Conservation (phyloP, 208 protist genomes). For the Crithidia mellificae region DNA sequence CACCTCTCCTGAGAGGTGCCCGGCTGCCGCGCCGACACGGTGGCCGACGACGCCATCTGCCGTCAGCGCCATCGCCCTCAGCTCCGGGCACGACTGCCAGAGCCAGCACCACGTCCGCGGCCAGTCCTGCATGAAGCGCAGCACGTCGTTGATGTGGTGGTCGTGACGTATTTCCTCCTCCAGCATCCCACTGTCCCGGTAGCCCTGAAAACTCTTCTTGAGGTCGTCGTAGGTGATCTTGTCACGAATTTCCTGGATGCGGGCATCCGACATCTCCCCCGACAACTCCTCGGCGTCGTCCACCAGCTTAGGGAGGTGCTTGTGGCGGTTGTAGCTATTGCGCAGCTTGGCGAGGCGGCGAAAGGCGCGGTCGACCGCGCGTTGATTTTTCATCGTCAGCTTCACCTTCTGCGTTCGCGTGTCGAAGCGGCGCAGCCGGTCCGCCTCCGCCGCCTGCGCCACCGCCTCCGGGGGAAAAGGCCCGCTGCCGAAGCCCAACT, state of each 20-base stretch:
- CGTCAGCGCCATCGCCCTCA: conserved; percentile 32
- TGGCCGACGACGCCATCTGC: conserved; percentile 41
- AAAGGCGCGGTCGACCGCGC: conserved; percentile 65
- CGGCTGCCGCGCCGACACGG: conserved; percentile 59
- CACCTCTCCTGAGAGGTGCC: conserved; percentile 66
- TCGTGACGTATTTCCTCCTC: conserved; percentile 64
- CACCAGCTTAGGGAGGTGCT: conserved; percentile 37
- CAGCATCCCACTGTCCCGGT: conserved; percentile 62
- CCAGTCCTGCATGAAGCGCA: conserved; percentile 71
- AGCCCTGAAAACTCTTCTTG: conserved; percentile 56
- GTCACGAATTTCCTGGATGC: conserved; percentile 43
- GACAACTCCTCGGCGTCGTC: conserved; percentile 49
- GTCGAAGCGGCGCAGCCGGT: conserved; percentile 38
- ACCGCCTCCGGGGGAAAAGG: conserved; percentile 36
- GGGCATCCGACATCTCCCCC: conserved; percentile 41
- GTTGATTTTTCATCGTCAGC: conserved; percentile 50
- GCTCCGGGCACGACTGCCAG: conserved; percentile 37
- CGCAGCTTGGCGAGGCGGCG: conserved; percentile 40
- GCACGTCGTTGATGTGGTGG: conserved; percentile 63
- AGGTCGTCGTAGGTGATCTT: conserved; percentile 57
- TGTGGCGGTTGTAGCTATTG: conserved; percentile 50
- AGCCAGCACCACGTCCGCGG: conserved; percentile 61
- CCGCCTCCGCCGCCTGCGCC: conserved; percentile 23
- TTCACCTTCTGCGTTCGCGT: conserved; percentile 36
- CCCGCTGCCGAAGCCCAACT: conserved; percentile 22